phyloP scores from a whole-genome alignment of 1,284 basidiomycete genomes.

The Neolentinus lepideus region DNA sequence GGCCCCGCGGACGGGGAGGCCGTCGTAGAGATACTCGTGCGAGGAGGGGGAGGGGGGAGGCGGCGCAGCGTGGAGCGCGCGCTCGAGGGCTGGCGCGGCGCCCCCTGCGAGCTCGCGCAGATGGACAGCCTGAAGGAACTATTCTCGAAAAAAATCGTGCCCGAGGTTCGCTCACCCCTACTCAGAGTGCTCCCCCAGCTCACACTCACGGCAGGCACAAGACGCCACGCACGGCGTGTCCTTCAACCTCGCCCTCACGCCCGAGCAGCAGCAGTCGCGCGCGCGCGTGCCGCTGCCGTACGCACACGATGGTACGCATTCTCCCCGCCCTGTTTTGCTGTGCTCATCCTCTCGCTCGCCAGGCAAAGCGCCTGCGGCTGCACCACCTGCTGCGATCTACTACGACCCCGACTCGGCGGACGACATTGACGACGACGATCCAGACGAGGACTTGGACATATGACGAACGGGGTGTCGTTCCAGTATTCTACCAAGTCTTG shows the following conservation, averaged over 20 bases:
- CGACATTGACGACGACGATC: slow-evolving; percentile 86
- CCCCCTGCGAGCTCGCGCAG: slow-evolving; percentile 37
- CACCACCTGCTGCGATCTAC: slow-evolving; percentile 32
- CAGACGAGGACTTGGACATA: slow-evolving; percentile 83
- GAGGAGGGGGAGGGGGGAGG: slow-evolving; percentile 27
- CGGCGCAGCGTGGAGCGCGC: slow-evolving; percentile 50
- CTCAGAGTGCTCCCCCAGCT: too few species aligned
- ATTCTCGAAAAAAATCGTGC: slow-evolving; percentile 30
- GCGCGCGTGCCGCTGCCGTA: slow-evolving; percentile 83
- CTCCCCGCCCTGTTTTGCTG: not conserved
- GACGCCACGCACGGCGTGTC: slow-evolving; percentile 63
- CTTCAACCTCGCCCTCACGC: slow-evolving; percentile 85
- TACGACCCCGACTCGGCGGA: slow-evolving; percentile 87
- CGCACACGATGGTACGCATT: slow-evolving; percentile 64
- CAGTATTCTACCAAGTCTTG: too few species aligned
- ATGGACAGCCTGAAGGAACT: slow-evolving; percentile 43
- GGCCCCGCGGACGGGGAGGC: slow-evolving; percentile 40
- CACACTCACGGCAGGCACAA: slow-evolving; percentile 30
- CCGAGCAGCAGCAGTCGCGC: slow-evolving; percentile 73
- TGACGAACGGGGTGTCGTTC: slow-evolving; percentile 31
- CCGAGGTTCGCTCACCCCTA: not conserved
- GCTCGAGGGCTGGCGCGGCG: slow-evolving; percentile 55
- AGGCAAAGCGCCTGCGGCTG: slow-evolving; percentile 18
- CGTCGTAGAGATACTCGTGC: slow-evolving; percentile 56
- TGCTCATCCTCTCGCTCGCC: not conserved